These are phyloP conservation scores for Inosperma sp. DNA, from an alignment of 768 basidiomycete genomes.

Conservation along the genomic window DNA sequence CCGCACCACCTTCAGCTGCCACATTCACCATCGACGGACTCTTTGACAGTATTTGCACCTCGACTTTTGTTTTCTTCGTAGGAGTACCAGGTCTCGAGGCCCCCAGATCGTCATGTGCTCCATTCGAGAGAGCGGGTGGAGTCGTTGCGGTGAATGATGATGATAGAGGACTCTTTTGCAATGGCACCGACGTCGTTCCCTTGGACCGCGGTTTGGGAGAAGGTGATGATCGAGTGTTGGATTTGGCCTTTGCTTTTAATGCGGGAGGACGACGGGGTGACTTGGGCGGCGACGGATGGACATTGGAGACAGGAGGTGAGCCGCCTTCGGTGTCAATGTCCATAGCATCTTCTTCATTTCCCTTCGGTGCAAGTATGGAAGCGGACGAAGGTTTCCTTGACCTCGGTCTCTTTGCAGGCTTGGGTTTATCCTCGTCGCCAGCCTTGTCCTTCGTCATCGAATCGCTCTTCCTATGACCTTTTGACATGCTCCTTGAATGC, in stretches of 20 bases:
- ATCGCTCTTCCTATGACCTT: constrained; percentile 8
- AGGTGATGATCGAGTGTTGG: constrained; percentile 8
- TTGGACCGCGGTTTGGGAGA: constrained; percentile 10
- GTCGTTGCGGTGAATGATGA: constrained; percentile 1
- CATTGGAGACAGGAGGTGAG: constrained; percentile 6
- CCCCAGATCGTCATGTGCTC: background rate
- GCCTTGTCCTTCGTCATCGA: constrained; percentile 7
- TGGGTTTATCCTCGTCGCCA: background rate
- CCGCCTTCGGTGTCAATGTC: background rate
- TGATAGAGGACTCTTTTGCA: constrained; percentile 3
- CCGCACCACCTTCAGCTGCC: background rate
- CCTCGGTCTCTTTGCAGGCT: constrained; percentile 8
- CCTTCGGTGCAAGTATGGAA: background rate
- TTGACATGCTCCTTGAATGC: constrained; percentile 4
- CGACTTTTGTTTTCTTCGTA: constrained; percentile 10
- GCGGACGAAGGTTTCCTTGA: constrained; percentile 8
- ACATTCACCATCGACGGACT: constrained; percentile 10
- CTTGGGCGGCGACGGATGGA: constrained; percentile 2
- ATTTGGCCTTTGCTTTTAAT: constrained; percentile 9
- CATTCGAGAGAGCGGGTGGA: background rate
- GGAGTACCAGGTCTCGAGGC: constrained; percentile 10
- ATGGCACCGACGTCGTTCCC: constrained; percentile 6
- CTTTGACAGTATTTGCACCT: constrained; percentile 17
- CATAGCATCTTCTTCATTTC: constrained; percentile 2
- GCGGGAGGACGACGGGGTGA: background rate